Base-by-base conservation (phyloP, 2,329 filamentous ascomycete species). In the Aspergillus sp. region DNA sequence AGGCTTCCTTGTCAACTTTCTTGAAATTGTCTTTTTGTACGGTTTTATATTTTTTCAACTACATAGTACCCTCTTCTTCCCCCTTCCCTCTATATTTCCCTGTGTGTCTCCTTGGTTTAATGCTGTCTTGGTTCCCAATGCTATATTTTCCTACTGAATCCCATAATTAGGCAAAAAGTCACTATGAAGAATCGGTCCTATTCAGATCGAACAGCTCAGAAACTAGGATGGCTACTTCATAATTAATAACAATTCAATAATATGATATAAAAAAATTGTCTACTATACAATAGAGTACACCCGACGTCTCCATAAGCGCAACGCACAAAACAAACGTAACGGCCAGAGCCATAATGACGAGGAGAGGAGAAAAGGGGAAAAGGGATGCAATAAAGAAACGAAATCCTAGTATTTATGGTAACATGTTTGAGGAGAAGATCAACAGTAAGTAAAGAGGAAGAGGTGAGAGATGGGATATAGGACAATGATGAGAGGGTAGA, bases 261-360 rank as follows among this genome's bases (percentile, higher is more conserved):
- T 36, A 12, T 7, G 19, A 36, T 36, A 36, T 1, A 36, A 46
- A 48, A 48, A 28, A 52, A 47, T 45, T 49, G 55, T 50, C 50
- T 61, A 60, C 52, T 60, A 58, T 60, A 59, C 57, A 61, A 43
- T 55, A 57, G 53, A 58, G 42, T 56, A 55, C 51, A 56, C 50
- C 32, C 36, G 44, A 49, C 35, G 48, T 47, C 43, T 46, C 47
- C 41, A 34, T 29, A 28, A 40, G 45, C 42, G 45, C 36, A 47
- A 44, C 47, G 2, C 6, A 7, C 19, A 39, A 26, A 27, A 12
- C 34, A 36, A 36, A 9, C 32, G 7, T 10, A 36, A 12, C 10
- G 30, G 30, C 34, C 10, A 36, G 34, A 26, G 34, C 26, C n/a
- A 7, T 36, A 28, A 39, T 4, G 12, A 28, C 7, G 40, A 26